phyloP scores from a whole-genome alignment of 805 yeast genomes.

The Hanseniaspora valbyensis region DNA sequence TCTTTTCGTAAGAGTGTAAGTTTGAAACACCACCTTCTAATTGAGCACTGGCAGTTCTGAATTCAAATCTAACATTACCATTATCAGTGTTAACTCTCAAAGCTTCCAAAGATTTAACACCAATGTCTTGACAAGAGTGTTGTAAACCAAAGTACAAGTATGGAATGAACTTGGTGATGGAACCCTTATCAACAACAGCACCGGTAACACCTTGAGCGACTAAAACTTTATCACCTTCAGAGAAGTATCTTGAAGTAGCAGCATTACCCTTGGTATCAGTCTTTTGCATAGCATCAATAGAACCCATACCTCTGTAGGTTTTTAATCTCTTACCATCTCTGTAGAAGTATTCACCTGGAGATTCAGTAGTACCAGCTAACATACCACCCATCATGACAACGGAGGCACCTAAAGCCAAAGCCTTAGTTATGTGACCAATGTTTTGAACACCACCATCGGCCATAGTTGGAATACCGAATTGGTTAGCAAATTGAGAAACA shows the following conservation, averaged over 20 bases:
- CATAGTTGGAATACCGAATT: slow-evolving; percentile 95
- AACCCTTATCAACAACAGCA: slow-evolving; percentile 92
- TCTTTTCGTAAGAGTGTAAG: slow-evolving; percentile 93
- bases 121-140: slow-evolving; percentile 98
- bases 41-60: slow-evolving; percentile 97
- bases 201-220: slow-evolving; percentile 99
- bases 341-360: slow-evolving; percentile 97
- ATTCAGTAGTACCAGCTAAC: slow-evolving; percentile 95
- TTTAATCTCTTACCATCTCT: slow-evolving; percentile 96
- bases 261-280: slow-evolving; percentile 86
- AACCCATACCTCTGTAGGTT: slow-evolving; percentile 98
- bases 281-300: slow-evolving; percentile 94
- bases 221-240: slow-evolving; percentile 86
- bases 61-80: slow-evolving; percentile 83
- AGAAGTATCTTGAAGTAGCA: slow-evolving; percentile 94
- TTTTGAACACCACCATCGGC: slow-evolving; percentile 99
- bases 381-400: slow-evolving; percentile 99
- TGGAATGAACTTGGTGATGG: slow-evolving; percentile 85
- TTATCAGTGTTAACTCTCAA: slow-evolving; percentile 53
- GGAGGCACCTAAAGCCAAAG: slow-evolving; percentile 92
- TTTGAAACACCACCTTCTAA: slow-evolving; percentile 97
- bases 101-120: slow-evolving; percentile 54
- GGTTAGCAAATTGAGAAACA: slow-evolving; percentile 85
- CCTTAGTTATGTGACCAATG: slow-evolving; percentile 97
- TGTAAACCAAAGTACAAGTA: slow-evolving; percentile 90